phyloP scores from a whole-genome alignment of 495 filamentous ascomycete genomes.

The Penicillium daleae region DNA sequence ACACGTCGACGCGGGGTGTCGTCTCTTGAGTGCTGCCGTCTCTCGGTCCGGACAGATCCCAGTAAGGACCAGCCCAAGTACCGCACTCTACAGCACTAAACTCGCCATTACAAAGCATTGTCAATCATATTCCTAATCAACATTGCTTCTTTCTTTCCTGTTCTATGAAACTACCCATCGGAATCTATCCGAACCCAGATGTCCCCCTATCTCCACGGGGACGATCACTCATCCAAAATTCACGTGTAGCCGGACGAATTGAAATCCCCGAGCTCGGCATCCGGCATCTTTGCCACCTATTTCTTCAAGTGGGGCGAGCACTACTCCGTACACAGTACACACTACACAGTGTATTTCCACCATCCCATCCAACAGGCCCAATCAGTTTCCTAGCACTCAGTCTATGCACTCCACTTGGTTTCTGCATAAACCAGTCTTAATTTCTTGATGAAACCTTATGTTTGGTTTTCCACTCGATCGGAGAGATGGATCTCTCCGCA shows the following conservation, averaged over 20 bases:
- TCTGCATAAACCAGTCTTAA: not conserved
- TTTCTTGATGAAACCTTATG: not conserved
- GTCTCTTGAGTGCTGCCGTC: not conserved
- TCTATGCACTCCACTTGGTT: not conserved
- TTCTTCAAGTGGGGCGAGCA: not conserved
- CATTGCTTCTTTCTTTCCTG: not conserved
- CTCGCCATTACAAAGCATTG: not conserved
- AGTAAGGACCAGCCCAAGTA: not conserved
- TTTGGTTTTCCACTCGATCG: conserved; percentile 1
- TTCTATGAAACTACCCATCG: not conserved
- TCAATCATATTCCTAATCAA: not conserved
- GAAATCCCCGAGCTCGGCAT: not conserved
- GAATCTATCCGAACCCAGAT: not conserved
- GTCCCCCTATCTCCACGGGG: not conserved
- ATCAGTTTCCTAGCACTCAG: not conserved
- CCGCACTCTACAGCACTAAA: not conserved
- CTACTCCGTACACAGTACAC: no score
- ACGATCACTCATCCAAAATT: not conserved
- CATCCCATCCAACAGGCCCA: not conserved
- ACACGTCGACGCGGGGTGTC: no score
- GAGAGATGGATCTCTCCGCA: conserved; percentile 31
- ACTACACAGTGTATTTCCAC: no score
- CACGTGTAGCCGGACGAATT: not conserved
- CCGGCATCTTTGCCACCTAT: not conserved
- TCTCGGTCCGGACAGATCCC: not conserved